Conservation (phyloP, 176 grass and related monocot genomes). For the Oropetium thomaeum region DNA sequence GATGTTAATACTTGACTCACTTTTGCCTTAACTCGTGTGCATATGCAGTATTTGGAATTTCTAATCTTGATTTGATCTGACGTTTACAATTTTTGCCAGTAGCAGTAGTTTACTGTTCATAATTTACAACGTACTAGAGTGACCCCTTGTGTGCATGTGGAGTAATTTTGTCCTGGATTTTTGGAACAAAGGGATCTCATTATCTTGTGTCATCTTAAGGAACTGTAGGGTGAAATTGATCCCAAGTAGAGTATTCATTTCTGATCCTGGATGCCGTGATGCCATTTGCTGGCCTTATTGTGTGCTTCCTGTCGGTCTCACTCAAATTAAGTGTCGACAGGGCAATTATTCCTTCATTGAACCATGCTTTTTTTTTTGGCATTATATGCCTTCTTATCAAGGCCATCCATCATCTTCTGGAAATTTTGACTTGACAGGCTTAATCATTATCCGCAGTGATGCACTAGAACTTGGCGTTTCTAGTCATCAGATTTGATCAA, state of each 20-base stretch:
- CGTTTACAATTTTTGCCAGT: conserved; percentile 10
- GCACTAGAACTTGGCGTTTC: neutral
- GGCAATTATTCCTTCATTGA: conserved; percentile 17
- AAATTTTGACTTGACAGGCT: neutral
- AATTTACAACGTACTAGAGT: neutral
- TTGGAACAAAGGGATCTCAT: neutral
- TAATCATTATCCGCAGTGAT: neutral
- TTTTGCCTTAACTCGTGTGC: conserved; percentile 23
- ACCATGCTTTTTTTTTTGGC: neutral
- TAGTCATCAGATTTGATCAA: neutral
- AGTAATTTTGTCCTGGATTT: too few species aligned
- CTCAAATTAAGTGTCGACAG: too few species aligned
- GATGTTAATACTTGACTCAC: conserved; percentile 31
- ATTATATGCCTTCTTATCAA: neutral
- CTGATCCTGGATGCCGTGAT: conserved; percentile 9
- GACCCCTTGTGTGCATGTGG: too few species aligned
- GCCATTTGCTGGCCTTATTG: neutral
- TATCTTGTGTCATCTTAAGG: neutral
- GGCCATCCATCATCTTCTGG: too few species aligned
- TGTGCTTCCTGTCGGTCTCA: neutral
- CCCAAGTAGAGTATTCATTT: neutral
- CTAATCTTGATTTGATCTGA: neutral
- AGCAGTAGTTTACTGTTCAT: conserved; percentile 32
- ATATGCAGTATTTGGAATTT: conserved; percentile 15
- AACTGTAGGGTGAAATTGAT: neutral